These are phyloP conservation scores for Pythium graminicola DNA, from an alignment of 352 stramenopile species.

Conservation along the genomic window DNA sequence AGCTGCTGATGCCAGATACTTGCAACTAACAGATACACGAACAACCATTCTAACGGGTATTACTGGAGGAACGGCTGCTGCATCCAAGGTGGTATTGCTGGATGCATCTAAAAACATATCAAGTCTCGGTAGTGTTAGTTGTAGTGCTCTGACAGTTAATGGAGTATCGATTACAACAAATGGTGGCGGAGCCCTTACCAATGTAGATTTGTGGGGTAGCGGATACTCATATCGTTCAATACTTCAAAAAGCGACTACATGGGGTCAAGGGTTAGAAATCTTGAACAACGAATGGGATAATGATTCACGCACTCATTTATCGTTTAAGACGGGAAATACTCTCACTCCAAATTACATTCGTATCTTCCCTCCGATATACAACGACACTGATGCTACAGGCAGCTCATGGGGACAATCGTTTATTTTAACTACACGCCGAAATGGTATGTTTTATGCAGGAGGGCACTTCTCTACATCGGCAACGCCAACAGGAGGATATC, in stretches of 20 bases:
- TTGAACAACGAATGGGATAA: background rate
- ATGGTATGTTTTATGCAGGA: background rate
- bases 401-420: background rate
- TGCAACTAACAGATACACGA: conserved; percentile 1
- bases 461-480: background rate
- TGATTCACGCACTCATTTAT: background rate
- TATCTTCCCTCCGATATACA: background rate
- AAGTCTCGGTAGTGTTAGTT: conserved; percentile 1
- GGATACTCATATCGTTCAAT: background rate
- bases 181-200: background rate
- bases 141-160: background rate
- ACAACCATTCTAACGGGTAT: background rate
- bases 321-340: background rate
- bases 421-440: background rate
- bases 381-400: background rate
- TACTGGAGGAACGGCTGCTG: background rate
- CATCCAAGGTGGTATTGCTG: background rate
- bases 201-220: background rate
- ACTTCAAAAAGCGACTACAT: background rate
- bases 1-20: background rate
- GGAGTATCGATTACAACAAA: background rate
- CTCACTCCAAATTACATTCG: background rate
- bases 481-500: background rate
- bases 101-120: conserved; percentile 1
- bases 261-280: background rate